Conservation (phyloP, 768 basidiomycete species). For the Trametopsis cervina region DNA sequence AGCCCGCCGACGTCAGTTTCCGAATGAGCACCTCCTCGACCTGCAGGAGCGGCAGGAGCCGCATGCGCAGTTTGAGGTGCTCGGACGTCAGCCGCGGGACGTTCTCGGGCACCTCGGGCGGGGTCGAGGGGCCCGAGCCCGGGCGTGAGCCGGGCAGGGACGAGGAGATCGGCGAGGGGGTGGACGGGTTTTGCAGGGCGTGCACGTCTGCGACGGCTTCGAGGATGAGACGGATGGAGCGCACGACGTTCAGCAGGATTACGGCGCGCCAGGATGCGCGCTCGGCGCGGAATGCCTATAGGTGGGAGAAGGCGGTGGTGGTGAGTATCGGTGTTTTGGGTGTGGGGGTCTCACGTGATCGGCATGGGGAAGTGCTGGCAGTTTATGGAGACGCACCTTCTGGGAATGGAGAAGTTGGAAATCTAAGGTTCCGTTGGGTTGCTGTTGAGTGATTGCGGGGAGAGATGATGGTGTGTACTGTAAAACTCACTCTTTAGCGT, state of each 20-base stretch:
- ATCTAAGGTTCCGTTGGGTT: slow-evolving; percentile 32
- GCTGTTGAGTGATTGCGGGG: neutral
- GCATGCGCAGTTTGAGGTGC: slow-evolving; percentile 27
- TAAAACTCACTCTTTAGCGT: slow-evolving; percentile 29
- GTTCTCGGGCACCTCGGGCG: neutral
- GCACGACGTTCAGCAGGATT: slow-evolving; percentile 55
- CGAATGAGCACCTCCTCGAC: slow-evolving; percentile 29
- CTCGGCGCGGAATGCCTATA: slow-evolving; percentile 54
- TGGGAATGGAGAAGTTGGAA: slow-evolving; percentile 63
- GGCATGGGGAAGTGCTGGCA: neutral
- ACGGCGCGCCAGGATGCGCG: slow-evolving; percentile 76
- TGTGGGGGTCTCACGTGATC: slow-evolving; percentile 1
- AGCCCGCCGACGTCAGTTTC: slow-evolving; percentile 22
- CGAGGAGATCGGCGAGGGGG: slow-evolving; percentile 7
- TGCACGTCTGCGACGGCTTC: slow-evolving; percentile 27
- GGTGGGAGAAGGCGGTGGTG: too few species aligned
- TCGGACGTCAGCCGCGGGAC: slow-evolving; percentile 20
- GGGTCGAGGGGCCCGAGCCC: slow-evolving; percentile 1
- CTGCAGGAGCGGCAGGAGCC: slow-evolving; percentile 29
- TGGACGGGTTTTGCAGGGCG: slow-evolving; percentile 15
- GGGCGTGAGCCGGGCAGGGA: slow-evolving; percentile 8
- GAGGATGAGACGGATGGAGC: slow-evolving; percentile 35
- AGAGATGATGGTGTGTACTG: neutral
- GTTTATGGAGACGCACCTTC: slow-evolving; percentile 20
- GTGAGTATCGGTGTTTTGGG: neutral